Evolutionary conservation across 495 filamentous ascomycete genomes (phyloP), one percentile per base, ranked within the genome.

Genomic region (Astrocystis sublimbata): DNA sequence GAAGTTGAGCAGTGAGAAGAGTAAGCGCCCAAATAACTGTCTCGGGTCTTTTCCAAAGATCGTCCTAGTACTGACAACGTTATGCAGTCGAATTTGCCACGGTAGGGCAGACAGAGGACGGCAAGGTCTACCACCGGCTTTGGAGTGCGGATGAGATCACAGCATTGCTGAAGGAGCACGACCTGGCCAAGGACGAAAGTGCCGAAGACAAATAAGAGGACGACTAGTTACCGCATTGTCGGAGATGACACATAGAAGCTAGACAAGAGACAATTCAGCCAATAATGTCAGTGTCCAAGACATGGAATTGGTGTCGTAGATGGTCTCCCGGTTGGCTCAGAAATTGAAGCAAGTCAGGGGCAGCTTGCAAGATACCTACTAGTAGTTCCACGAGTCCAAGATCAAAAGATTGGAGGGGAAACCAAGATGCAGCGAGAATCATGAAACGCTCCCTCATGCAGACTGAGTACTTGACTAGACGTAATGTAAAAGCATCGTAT

Each of bases 141-240:
- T 99, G 94, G 94, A 92, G 83, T 70, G 96, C 92, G 43, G 93
- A 98, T 65, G 94, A 97, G 82, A 99, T 99, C 71, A 92, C 89
- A 71, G 86, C 91, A 42, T 82, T 99, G 72, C 79, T 99, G 69
- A 93, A 90, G 80, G 92, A 98, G 81, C 93, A 98, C 72, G 92
- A 92, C 70, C 75, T 99, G 74, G 96, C 92, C 58, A 97, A 96
- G 83, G 84, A 88, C 52, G 88, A 93, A 72, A 88, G 86, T 70
- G 80, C 85, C 51, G 92, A 96, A 74, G 86, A 82, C 51, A 78
- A 80, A 72, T 82, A 77, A 61, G 40, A 26, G 17, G 41, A 33
- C 49, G 4, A 28, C 15, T 23, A 31, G 41, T 23, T 45, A 55
- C 26, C 55, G 8, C 40, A 47, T 49, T 49, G n/a, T 56, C 51